Conservation (phyloP, 208 protist genomes). For the Endotrypanum monterogeii region DNA sequence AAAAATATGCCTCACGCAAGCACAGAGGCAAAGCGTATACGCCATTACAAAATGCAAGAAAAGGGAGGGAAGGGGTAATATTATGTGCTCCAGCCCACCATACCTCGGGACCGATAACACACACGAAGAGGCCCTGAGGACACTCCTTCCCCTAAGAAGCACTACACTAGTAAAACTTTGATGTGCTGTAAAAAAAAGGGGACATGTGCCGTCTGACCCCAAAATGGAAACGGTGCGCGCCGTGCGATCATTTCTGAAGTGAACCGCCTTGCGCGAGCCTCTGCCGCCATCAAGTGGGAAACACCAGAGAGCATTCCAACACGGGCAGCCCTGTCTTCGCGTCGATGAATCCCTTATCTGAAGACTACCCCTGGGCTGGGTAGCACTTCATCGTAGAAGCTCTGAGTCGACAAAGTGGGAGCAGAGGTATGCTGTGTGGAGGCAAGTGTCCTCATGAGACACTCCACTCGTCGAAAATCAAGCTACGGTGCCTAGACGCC, state of each 20-base stretch:
- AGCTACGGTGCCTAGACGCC: neutral
- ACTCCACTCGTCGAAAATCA: neutral
- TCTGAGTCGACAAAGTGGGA: neutral
- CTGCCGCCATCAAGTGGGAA: conserved; percentile 15
- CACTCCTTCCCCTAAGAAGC: too few species aligned
- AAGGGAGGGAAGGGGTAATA: too few species aligned
- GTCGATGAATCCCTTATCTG: conserved; percentile 3
- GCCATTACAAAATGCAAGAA: too few species aligned
- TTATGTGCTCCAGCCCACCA: too few species aligned
- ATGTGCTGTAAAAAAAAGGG: too few species aligned
- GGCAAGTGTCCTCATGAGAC: neutral
- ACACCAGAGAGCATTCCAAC: conserved; percentile 30
- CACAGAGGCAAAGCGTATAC: too few species aligned
- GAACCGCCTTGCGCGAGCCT: conserved; percentile 13
- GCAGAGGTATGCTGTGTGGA: neutral
- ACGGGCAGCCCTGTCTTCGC: neutral
- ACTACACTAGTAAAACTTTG: too few species aligned
- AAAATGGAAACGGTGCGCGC: neutral
- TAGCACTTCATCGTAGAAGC: conserved; percentile 23
- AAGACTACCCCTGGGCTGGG: too few species aligned
- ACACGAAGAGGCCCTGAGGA: too few species aligned
- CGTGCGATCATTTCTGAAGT: neutral
- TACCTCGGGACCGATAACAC: too few species aligned
- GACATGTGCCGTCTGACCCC: too few species aligned
- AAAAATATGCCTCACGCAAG: too few species aligned